Percentiles rank a stretch among this genome's conserved stretches.
phyloP scores from a whole-genome alignment of 768 basidiomycete genomes.

The Kwoniella sp. region DNA sequence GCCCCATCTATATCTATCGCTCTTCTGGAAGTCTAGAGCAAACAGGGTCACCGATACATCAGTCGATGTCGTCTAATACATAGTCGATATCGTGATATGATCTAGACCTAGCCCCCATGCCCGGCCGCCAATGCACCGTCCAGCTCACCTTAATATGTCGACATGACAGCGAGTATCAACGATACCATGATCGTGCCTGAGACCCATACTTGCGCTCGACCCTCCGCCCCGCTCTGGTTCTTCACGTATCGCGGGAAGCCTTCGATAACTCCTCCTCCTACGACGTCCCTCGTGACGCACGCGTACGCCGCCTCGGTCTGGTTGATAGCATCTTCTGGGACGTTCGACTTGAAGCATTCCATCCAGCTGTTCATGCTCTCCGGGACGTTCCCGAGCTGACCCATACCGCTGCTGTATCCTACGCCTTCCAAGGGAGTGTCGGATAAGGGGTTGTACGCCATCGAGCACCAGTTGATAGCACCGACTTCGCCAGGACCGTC shows the following conservation, averaged over 20 bases:
- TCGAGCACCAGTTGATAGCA: slow-evolving; percentile 21
- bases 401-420: background rate
- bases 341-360: slow-evolving; percentile 19
- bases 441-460: slow-evolving; percentile 16
- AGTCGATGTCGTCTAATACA: too few relatives aligned
- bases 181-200: background rate
- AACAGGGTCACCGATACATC: too few relatives aligned
- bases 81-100: too few relatives aligned
- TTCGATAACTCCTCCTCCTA: slow-evolving; percentile 9
- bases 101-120: too few relatives aligned
- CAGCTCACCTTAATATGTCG: background rate
- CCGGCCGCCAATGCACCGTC: too few relatives aligned
- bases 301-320: slow-evolving; percentile 19
- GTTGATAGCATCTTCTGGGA: slow-evolving; percentile 16
- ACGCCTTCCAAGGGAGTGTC: background rate
- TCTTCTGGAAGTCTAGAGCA: too few relatives aligned
- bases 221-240: background rate
- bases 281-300: slow-evolving; percentile 16
- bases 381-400: slow-evolving; percentile 5
- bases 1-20: too few relatives aligned
- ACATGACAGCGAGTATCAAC: background rate
- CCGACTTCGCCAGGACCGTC: background rate
- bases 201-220: background rate
- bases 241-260: slow-evolving; percentile 7
- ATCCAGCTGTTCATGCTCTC: slow-evolving; percentile 24